Evolutionary conservation across 2,329 filamentous ascomycete species (phyloP).

Genomic region (Calonectria pteridis): DNA sequence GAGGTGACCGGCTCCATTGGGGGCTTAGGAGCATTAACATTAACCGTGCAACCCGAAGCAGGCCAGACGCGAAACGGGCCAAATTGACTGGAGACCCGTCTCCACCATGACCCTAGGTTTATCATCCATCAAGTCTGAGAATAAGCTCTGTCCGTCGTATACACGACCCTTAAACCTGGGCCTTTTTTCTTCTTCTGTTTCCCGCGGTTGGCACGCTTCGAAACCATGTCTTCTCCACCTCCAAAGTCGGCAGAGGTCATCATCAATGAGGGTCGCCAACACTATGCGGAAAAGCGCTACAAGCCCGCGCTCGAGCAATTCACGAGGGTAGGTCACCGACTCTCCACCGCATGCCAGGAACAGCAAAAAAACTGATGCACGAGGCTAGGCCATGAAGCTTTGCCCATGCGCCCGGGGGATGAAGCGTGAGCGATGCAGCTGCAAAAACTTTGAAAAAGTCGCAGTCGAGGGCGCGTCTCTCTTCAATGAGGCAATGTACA

Average conservation of each 20-base stretch:
- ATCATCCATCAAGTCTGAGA: background rate
- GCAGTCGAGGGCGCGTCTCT: slow-evolving; percentile 51
- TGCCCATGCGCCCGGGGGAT: slow-evolving; percentile 51
- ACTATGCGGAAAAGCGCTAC: slow-evolving; percentile 50
- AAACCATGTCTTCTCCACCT: slow-evolving; percentile 30
- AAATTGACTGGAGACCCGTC: background rate
- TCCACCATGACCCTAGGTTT: background rate
- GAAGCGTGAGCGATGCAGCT: slow-evolving; percentile 53
- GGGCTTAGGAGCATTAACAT: background rate
- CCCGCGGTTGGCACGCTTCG: background rate
- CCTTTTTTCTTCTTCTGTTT: background rate
- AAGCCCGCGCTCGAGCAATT: slow-evolving; percentile 53
- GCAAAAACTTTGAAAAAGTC: slow-evolving; percentile 55
- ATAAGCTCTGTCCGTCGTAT: background rate
- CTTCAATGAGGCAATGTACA: slow-evolving; percentile 57
- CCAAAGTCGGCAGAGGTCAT: slow-evolving; percentile 43
- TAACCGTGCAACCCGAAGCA: background rate
- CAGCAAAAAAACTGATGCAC: slow-evolving; percentile 6
- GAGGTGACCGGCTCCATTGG: background rate
- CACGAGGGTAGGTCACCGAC: slow-evolving; percentile 46
- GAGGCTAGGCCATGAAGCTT: slow-evolving; percentile 50
- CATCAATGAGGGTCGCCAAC: slow-evolving; percentile 49
- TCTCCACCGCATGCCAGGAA: background rate
- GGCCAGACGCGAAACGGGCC: slow-evolving; percentile 1
- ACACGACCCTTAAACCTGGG: background rate